Base-by-base conservation (phyloP, 202 grass and related monocot genomes). In the Bolboschoenoplectus hybrid region DNA sequence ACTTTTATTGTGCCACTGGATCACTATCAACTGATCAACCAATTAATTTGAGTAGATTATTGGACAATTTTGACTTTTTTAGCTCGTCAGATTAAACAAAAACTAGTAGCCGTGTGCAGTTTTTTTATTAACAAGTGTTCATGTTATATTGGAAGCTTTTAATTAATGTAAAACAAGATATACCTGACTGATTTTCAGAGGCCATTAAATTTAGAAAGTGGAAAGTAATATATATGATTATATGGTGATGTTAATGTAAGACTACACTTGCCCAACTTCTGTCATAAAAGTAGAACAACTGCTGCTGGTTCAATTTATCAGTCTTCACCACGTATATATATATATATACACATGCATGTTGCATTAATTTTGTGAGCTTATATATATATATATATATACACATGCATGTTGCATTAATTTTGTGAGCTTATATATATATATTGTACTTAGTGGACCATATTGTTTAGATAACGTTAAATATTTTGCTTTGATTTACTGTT, bases 161-260 rank as follows among this genome's bases (percentile, higher is more conserved):
- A 44, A 44, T 58, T 1, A 47, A 47, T 5, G n/a, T 26, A 47
- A 73, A 73, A 73, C 17, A 26, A 73, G 0, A 43, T 7, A 5
- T 14, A n/a, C 6, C 16, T 8, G 16, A 10, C 7, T 73, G 17
- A 41, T 73, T 47, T 72, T 11, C 9, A 26, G 69, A 38, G 19
- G 47, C 26, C 9, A 75, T 10, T 58, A 56, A 79, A 79, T 69
- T 58, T 78, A 78, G 32, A 4, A 78, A 57, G 49, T 78, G 74
- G 13, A 56, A 78, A 56, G 34, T 55, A 77, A 77, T 61, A 26
- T 26, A 26, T 26, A 26, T 26, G 26, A 26, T 61, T 6, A 9
- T 39, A 58, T 39, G 74, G 74, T 79, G 74, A 41, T 40, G 52
- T 79, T 52, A 79, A n/a, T 57, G 74, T 58, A 40, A 52, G 74